Conservation (phyloP, 805 yeast species). For the Candida manassasensis region DNA sequence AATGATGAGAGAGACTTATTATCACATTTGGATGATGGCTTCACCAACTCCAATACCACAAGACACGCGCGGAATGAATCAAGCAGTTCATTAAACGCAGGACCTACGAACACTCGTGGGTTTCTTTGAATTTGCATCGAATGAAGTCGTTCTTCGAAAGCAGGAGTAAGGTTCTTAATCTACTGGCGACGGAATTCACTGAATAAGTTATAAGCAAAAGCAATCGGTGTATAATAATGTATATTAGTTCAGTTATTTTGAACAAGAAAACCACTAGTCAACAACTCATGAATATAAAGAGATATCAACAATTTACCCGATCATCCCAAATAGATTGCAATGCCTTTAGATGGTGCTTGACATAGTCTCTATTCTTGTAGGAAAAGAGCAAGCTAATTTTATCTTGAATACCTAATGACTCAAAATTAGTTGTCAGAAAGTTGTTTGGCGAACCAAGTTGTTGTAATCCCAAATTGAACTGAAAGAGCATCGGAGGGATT, state of each 20-base stretch:
- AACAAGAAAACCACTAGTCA: too few species aligned
- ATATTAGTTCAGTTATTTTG: not conserved
- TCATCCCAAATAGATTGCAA: constrained; percentile 15
- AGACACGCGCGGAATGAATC: constrained; percentile 7
- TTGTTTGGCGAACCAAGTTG: not conserved
- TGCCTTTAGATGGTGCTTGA: constrained; percentile 8
- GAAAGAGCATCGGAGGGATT: not conserved
- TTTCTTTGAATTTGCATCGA: not conserved
- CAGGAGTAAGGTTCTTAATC: not conserved
- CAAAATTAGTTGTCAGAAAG: not conserved
- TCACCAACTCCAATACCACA: constrained; percentile 1
- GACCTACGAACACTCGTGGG: constrained; percentile 1
- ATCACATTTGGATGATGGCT: constrained; percentile 5
- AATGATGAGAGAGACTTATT: constrained; percentile 8
- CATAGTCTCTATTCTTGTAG: constrained; percentile 3
- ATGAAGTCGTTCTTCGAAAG: not conserved
- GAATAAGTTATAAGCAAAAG: too few species aligned
- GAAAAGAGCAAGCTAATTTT: constrained; percentile 2
- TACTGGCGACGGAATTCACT: not conserved
- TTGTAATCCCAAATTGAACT: constrained; percentile 2
- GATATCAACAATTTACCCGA: too few species aligned
- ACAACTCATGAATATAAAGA: too few species aligned
- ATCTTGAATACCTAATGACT: not conserved
- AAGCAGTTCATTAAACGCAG: not conserved
- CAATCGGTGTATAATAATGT: constrained; percentile 1